Conservation (phyloP, 441 rosid genomes). For the Hura crepitans region DNA sequence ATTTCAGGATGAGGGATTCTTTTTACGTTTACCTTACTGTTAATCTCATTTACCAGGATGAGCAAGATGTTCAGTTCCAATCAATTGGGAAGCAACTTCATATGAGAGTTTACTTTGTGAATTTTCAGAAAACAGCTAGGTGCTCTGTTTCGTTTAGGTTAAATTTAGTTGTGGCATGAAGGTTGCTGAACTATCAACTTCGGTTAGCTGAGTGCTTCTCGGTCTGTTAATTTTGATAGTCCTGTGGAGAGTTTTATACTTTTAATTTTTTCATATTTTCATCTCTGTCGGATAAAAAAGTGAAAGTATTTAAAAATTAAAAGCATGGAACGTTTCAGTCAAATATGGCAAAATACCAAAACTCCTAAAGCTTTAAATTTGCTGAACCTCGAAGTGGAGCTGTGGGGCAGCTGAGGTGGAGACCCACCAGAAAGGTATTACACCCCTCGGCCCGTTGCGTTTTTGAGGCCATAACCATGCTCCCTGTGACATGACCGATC, state of each 20-base stretch:
- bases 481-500: slow-evolving; percentile 14
- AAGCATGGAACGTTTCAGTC: no score
- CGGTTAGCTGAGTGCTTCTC: neutral
- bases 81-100: neutral
- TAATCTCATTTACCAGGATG: no score
- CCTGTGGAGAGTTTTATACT: no score
- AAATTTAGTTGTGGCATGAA: slow-evolving; percentile 3
- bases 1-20: no score
- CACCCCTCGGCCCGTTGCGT: neutral
- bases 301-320: no score
- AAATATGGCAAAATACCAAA: neutral
- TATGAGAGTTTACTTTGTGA: neutral
- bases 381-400: neutral
- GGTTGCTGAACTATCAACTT: slow-evolving; percentile 24
- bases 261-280: no score
- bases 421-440: neutral
- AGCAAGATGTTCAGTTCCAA: neutral
- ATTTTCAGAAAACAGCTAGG: neutral
- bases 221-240: no score
- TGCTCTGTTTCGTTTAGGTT: slow-evolving; percentile 10
- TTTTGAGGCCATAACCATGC: slow-evolving; percentile 1
- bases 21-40: no score
- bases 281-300: no score
- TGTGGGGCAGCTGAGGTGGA: neutral
- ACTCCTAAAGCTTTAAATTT: neutral